These are phyloP conservation scores for Perkinsus olseni DNA, from an alignment of 169 alveolate species.

Conservation along the genomic window DNA sequence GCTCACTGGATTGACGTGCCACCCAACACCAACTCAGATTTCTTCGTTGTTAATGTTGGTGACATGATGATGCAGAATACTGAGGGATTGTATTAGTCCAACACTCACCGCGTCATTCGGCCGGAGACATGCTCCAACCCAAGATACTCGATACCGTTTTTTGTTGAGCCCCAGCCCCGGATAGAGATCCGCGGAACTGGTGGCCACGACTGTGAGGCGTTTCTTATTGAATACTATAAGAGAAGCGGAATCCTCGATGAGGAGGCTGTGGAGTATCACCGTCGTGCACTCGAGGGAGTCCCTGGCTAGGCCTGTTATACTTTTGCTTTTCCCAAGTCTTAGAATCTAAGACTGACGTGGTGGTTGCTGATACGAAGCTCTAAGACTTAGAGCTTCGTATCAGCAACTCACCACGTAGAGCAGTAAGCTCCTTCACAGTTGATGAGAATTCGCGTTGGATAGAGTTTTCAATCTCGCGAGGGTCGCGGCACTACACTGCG, in stretches of 20 bases:
- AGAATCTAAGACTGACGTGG: too few species aligned
- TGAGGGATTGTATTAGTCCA: neutral
- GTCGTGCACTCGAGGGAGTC: neutral
- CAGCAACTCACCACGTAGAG: neutral
- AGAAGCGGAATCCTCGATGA: neutral
- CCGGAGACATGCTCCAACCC: neutral
- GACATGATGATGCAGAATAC: neutral
- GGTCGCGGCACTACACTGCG: too few species aligned
- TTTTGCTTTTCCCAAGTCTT: neutral
- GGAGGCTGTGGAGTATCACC: neutral
- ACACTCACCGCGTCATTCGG: neutral
- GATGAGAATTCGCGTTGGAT: too few species aligned
- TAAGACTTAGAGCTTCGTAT: too few species aligned
- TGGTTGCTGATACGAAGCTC: too few species aligned
- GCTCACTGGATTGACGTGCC: neutral
- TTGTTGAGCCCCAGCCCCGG: neutral
- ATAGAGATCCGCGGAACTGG: neutral
- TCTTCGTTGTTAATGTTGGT: neutral
- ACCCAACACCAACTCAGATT: neutral
- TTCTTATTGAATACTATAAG: neutral
- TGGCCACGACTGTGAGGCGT: neutral
- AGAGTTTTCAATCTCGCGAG: too few species aligned
- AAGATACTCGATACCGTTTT: neutral
- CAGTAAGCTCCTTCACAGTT: neutral
- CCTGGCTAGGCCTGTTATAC: neutral